Conservation (phyloP, 371 early-diverging fungal species). For the Mucor circinelloides region DNA sequence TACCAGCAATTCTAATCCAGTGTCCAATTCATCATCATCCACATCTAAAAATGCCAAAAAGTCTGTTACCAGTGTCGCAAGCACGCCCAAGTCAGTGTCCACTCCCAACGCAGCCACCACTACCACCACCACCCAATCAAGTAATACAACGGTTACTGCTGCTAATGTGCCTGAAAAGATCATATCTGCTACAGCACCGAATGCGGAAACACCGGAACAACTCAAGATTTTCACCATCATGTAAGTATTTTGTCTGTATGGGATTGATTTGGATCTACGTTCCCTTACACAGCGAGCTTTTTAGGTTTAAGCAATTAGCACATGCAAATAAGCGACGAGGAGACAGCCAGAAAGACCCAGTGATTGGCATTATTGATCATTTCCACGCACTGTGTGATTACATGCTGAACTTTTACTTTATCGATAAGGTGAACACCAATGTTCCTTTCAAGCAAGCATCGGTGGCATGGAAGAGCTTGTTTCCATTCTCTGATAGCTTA, state of each 20-base stretch:
- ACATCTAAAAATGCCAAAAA: not conserved
- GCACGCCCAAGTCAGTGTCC: not conserved
- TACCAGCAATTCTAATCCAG: not conserved
- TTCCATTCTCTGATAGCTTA: conserved; percentile 31
- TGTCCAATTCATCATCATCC: not conserved
- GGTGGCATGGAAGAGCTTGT: conserved; percentile 32
- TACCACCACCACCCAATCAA: not conserved
- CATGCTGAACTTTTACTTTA: conserved; percentile 36
- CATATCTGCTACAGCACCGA: conserved; percentile 26
- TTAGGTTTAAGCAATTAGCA: conserved; percentile 39
- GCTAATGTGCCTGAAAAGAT: not conserved
- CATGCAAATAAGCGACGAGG: conserved; percentile 39
- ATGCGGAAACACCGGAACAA: conserved; percentile 38
- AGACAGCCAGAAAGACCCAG: conserved; percentile 20
- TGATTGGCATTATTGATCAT: conserved; percentile 36
- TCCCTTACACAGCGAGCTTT: not conserved
- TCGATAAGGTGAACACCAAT: conserved; percentile 13
- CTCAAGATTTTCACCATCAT: conserved; percentile 30
- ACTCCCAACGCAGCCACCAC: not conserved
- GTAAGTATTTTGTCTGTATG: not conserved
- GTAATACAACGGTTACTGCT: conserved; percentile 1
- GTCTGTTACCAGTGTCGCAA: not conserved
- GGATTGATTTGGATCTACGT: no score
- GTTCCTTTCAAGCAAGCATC: conserved; percentile 8
- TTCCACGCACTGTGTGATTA: conserved; percentile 41